These are phyloP conservation scores for Teunomyces kruisii DNA, from an alignment of 805 yeast species.

Conservation along the genomic window DNA sequence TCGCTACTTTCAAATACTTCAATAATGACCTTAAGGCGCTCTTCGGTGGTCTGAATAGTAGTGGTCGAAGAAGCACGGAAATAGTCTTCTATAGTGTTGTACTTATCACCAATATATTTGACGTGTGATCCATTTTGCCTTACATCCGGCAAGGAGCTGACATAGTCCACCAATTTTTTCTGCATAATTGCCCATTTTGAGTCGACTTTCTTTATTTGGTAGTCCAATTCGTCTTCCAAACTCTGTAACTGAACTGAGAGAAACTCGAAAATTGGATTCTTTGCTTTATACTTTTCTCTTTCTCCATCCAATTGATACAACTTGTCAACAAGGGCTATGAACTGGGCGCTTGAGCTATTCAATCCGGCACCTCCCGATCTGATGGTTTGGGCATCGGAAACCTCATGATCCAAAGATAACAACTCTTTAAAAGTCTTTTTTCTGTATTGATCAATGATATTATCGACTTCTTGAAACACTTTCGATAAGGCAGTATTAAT, in stretches of 20 bases:
- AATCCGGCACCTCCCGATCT: constrained; percentile 6
- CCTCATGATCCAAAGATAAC: constrained; percentile 39
- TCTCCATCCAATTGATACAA: constrained; percentile 32
- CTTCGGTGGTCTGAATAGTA: constrained; percentile 22
- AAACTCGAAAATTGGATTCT: constrained; percentile 37
- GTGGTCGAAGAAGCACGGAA: constrained; percentile 29
- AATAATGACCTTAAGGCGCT: constrained; percentile 24
- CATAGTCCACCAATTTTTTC: constrained; percentile 34
- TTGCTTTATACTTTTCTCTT: constrained; percentile 10
- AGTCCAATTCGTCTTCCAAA: constrained; percentile 32
- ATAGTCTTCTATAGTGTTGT: constrained; percentile 34
- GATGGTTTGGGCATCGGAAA: constrained; percentile 11
- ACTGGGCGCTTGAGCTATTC: constrained; percentile 24
- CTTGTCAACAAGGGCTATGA: constrained; percentile 39
- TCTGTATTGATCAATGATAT: constrained; percentile 34
- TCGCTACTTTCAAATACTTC: constrained; percentile 39
- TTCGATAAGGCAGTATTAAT: constrained; percentile 29
- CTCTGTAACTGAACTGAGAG: constrained; percentile 31
- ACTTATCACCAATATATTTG: constrained; percentile 39
- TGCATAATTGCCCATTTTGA: constrained; percentile 38
- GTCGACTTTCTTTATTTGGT: constrained; percentile 37
- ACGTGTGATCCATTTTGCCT: constrained; percentile 37
- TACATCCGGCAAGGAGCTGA: constrained; percentile 28
- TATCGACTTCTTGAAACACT: constrained; percentile 33
- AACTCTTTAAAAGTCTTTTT: constrained; percentile 36